Evolutionary conservation across 2,329 filamentous ascomycete genomes (phyloP), one percentile per base, ranked within the genome.

Genomic region (Pseudomassariella vexata): DNA sequence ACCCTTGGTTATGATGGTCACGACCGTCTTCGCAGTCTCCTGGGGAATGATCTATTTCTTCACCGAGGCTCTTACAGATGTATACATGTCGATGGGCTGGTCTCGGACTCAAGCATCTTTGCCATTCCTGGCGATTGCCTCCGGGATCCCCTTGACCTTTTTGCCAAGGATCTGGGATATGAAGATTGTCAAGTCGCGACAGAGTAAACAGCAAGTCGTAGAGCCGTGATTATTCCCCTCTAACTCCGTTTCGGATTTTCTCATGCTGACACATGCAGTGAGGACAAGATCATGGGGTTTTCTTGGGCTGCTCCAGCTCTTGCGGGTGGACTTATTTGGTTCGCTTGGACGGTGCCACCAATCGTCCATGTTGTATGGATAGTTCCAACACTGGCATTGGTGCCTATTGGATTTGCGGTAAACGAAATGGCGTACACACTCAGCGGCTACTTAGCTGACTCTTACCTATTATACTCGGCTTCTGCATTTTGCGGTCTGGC

Each of bases 41-140:
- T 66, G 62, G 40, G 63, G 57, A 1, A 48, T 70, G n/a, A 60
- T 70, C 17, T 71, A 70, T 38, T 57, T 69, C 4, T 66, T 68
- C 40, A 62, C 65, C 1, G 63, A 68, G 48, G 55, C 60, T 0
- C 42, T 69, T 0, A 49, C 52, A 1, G 42, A 52, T 0, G 55
- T 69, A 4, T 70, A 65, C 42, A 34, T 50, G 19, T 47, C 50
- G 4, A 43, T 60, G 30, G 52, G 53, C 4, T 56, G 66, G 39
- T 40, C 47, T 3, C 33, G 38, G 2, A 41, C 52, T 1, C 42
- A 59, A 4, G 45, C 62, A 1, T 63, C 57, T 0, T 46, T 68
- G 0, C 51, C 59, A 0, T 66, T 67, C 32, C 40, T 66, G 9
- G 52, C 60, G 2, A 53, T 65, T 12, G 53, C 45, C 0, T 35